Percentiles rank a stretch among this genome's conserved stretches.
These are phyloP conservation scores for Clavispora vitiphila DNA, from an alignment of 805 yeast species.

Conservation along the genomic window DNA sequence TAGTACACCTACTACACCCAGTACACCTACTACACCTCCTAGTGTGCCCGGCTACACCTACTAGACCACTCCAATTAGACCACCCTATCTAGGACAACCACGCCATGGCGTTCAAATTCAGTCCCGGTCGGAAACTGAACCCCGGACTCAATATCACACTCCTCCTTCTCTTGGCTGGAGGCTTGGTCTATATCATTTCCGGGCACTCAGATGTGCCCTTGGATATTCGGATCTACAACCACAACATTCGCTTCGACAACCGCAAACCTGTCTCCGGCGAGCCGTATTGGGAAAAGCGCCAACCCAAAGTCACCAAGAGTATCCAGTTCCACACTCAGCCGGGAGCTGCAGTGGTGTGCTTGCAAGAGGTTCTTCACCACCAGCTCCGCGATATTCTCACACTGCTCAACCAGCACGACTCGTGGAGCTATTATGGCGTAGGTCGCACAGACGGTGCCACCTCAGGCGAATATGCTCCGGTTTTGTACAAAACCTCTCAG, in stretches of 20 bases:
- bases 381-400: slow-evolving; percentile 30
- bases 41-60: too few species aligned
- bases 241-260: slow-evolving; percentile 45
- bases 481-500: slow-evolving; percentile 26
- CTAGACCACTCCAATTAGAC: too few species aligned
- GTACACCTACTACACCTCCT: too few species aligned
- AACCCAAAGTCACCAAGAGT: slow-evolving; percentile 30
- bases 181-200: too few species aligned
- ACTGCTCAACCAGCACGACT: slow-evolving; percentile 21
- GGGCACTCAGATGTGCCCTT: too few species aligned
- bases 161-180: not conserved
- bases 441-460: slow-evolving; percentile 13
- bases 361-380: slow-evolving; percentile 35
- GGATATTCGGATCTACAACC: slow-evolving; percentile 26
- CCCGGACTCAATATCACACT: not conserved
- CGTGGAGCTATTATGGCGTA: slow-evolving; percentile 29
- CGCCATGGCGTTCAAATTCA: not conserved
- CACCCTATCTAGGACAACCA: not conserved
- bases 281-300: slow-evolving; percentile 41
- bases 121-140: not conserved
- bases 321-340: slow-evolving; percentile 34
- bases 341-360: slow-evolving; percentile 33
- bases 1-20: too few species aligned
- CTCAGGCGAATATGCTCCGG: slow-evolving; percentile 24
- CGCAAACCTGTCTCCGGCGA: slow-evolving; percentile 33